Evolutionary conservation across 2,329 filamentous ascomycete genomes (phyloP).

Genomic region (Aspergillus fijiensis): DNA sequence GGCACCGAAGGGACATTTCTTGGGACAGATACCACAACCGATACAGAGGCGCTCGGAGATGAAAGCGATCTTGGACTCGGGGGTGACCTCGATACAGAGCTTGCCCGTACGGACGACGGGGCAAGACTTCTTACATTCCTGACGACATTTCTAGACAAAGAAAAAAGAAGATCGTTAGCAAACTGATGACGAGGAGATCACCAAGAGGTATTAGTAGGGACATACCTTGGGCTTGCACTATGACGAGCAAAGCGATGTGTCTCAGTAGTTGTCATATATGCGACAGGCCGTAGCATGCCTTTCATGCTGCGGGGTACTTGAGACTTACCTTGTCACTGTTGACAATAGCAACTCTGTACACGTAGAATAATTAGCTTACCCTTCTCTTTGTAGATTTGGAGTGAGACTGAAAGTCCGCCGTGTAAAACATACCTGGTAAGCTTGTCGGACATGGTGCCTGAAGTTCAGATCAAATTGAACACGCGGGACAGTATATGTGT

Average conservation of each 20-base stretch:
- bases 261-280: conserved; percentile 22
- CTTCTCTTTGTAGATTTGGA: not conserved
- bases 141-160: conserved; percentile 77
- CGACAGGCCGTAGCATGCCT: conserved; percentile 46
- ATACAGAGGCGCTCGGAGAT: conserved; percentile 96
- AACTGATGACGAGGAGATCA: not conserved
- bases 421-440: conserved; percentile 73
- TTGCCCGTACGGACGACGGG: conserved; percentile 97
- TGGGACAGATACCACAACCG: conserved; percentile 98
- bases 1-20: conserved; percentile 97
- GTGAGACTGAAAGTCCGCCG: not conserved
- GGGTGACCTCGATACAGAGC: conserved; percentile 90
- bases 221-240: conserved; percentile 85
- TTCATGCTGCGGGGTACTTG: conserved; percentile 35
- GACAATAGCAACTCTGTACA: conserved; percentile 89
- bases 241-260: conserved; percentile 23
- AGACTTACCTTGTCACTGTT: conserved; percentile 86
- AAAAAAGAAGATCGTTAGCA: conserved; percentile 26
- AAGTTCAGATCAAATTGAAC: conserved; percentile 14
- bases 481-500: conserved; percentile 5
- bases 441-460: conserved; percentile 77
- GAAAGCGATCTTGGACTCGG: conserved; percentile 91
- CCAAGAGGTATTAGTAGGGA: not conserved
- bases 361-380: conserved; percentile 19
- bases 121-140: conserved; percentile 99